Base-by-base conservation (phyloP, 768 basidiomycete species). In the Dioszegia crocea region DNA sequence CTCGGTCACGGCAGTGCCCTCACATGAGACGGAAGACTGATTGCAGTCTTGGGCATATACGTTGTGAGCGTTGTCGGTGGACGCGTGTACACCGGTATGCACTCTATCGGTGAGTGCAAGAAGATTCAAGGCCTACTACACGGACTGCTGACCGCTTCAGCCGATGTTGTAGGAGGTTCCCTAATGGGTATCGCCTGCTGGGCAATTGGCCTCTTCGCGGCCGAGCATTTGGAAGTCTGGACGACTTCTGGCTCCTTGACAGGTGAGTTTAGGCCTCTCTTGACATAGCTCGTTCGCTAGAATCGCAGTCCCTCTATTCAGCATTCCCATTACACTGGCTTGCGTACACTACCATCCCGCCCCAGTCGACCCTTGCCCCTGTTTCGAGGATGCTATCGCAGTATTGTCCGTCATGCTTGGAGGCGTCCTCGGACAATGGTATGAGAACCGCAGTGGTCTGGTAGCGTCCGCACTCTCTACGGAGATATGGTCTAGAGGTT, bases 321-420 rank as follows among this genome's bases (percentile, higher is more conserved):
- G 67, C 12, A 60, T 73, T 3, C 54, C 67, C 56, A 27, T 88
- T n/a, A 84, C 83, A 57, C 78, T 91, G 14, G 78, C 88, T 4
- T 78, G 88, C 19, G 86, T 93, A n/a, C 87, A 91, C 70, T 85
- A 88, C 61, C 91, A 93, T 70, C 91, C 93, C 0, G 88, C 93
- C 65, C 94, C 94, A 0, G 88, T 94, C 9, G 93, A 98, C 57
- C 91, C 94, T 68, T 97, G 94, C 65, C 94, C 94, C 1, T 97
- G 94, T 77, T 99, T 96, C 76, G 94, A 96, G 72, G 94, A 98
- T 70, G 90, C 93, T 2, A 93, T 97, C 50, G 91, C 94, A 0
- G 87, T 92, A 31, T 78, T 88, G n/a, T 86, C 88, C 24, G 91
- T 91, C 40, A 81, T 89, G 17, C 80, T 88, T 33, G 94, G 94